phyloP scores from a whole-genome alignment of 129 eudicot species.

The Solidago caesia region DNA sequence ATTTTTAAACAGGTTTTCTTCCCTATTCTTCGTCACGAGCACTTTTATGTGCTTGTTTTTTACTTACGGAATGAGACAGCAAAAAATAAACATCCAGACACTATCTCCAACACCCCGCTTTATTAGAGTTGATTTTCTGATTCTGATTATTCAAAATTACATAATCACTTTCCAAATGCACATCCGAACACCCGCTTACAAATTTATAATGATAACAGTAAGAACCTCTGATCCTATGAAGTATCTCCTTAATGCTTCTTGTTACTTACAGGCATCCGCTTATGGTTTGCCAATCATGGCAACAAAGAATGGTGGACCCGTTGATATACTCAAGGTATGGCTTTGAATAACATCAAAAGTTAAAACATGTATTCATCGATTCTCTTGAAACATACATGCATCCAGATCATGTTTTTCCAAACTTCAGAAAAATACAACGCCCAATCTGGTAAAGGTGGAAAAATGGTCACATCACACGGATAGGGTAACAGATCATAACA shows the following conservation, averaged over 20 bases:
- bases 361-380: not conserved
- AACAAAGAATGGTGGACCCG: slow-evolving; percentile 82
- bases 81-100: too few relatives aligned
- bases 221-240: not conserved
- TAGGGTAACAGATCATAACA: not conserved
- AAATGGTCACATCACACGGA: not conserved
- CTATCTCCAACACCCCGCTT: too few relatives aligned
- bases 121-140: too few relatives aligned
- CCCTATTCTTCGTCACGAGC: too few relatives aligned
- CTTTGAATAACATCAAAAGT: not conserved
- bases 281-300: slow-evolving; percentile 84
- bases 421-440: not conserved
- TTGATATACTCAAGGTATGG: slow-evolving; percentile 70
- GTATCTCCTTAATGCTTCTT: slow-evolving; percentile 7
- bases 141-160: too few relatives aligned
- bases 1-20: too few relatives aligned
- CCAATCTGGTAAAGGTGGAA: not conserved
- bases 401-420: not conserved
- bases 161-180: too few relatives aligned
- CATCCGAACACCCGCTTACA: too few relatives aligned
- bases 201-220: slow-evolving; percentile 5
- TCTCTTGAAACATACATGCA: not conserved
- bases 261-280: slow-evolving; percentile 69
- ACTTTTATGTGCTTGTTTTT: too few relatives aligned
- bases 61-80: too few relatives aligned